Percentiles rank a stretch among this genome's conserved stretches.
Conservation (phyloP, 1,139 yeast genomes). For the Yamadazyma aaseri region DNA sequence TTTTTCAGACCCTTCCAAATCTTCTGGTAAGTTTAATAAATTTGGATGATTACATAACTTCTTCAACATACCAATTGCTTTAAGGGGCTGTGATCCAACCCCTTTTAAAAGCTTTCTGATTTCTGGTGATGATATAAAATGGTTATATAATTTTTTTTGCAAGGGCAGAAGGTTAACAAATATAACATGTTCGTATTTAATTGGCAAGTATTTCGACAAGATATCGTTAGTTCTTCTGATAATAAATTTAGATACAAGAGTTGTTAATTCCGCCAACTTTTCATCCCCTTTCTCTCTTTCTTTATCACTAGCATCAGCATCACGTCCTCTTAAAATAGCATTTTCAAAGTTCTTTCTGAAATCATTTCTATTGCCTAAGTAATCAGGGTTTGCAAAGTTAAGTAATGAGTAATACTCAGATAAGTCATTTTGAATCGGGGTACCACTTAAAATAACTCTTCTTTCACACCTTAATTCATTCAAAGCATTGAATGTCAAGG, state of each 20-base stretch:
- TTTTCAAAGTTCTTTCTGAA: slow-evolving; percentile 84
- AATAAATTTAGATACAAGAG: slow-evolving; percentile 81
- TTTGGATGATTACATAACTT: slow-evolving; percentile 95
- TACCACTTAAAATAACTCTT: slow-evolving; percentile 91
- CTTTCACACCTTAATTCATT: slow-evolving; percentile 81
- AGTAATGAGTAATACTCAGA: slow-evolving; percentile 91
- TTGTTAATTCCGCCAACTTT: slow-evolving; percentile 69
- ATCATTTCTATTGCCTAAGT: slow-evolving; percentile 79
- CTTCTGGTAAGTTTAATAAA: slow-evolving; percentile 70
- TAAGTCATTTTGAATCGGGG: slow-evolving; percentile 95
- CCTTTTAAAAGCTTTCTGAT: slow-evolving; percentile 70
- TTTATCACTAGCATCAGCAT: slow-evolving; percentile 82
- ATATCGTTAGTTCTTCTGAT: slow-evolving; percentile 96
- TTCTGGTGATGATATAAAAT: slow-evolving; percentile 80
- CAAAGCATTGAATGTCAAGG: slow-evolving; percentile 85
- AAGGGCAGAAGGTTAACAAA: slow-evolving; percentile 82
- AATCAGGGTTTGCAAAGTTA: slow-evolving; percentile 93
- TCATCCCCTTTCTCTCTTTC: slow-evolving; percentile 72
- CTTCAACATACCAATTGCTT: slow-evolving; percentile 85
- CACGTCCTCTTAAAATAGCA: slow-evolving; percentile 80
- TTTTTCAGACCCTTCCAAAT: slow-evolving; percentile 64
- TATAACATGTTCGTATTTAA: slow-evolving; percentile 93
- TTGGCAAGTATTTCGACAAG: slow-evolving; percentile 87
- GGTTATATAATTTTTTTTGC: slow-evolving; percentile 69
- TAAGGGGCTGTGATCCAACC: slow-evolving; percentile 76